Evolutionary conservation across 108 stramenopile genomes (phyloP).

Genomic region (Nitzschia putrida): DNA sequence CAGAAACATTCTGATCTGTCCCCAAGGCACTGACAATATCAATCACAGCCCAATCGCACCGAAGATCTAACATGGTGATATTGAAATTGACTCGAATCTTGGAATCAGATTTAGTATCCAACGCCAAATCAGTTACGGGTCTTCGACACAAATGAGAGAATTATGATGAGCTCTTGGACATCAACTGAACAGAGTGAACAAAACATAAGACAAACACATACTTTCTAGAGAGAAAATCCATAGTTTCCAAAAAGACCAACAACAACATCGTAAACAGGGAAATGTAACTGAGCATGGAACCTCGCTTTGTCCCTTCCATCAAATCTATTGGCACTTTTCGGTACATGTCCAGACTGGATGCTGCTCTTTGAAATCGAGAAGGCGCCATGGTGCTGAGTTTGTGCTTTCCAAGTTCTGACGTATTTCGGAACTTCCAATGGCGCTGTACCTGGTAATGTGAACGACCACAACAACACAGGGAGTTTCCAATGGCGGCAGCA

Average conservation of each 20-base stretch:
- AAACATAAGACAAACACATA: background rate
- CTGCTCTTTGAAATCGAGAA: constrained; percentile 6
- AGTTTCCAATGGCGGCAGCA: too few relatives aligned
- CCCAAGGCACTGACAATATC: constrained; percentile 79
- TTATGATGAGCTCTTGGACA: background rate
- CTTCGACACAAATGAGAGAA: constrained; percentile 15
- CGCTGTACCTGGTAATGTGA: too few relatives aligned
- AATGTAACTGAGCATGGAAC: constrained; percentile 63
- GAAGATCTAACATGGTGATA: constrained; percentile 89
- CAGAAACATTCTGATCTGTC: constrained; percentile 91
- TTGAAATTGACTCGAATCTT: constrained; percentile 88
- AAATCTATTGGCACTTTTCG: constrained; percentile 83
- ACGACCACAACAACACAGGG: too few relatives aligned
- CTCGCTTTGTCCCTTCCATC: constrained; percentile 76
- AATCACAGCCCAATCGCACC: constrained; percentile 86
- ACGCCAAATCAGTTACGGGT: constrained; percentile 61
- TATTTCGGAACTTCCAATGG: too few relatives aligned
- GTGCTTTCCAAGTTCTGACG: background rate
- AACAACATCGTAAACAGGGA: constrained; percentile 64
- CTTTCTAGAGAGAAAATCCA: constrained; percentile 67
- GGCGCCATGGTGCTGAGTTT: background rate
- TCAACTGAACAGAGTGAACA: background rate
- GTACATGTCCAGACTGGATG: constrained; percentile 75
- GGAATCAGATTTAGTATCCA: constrained; percentile 68
- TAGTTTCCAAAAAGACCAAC: constrained; percentile 86